Evolutionary conservation across 1,284 basidiomycete species (phyloP).

Genomic region (Ustilago lituana): DNA sequence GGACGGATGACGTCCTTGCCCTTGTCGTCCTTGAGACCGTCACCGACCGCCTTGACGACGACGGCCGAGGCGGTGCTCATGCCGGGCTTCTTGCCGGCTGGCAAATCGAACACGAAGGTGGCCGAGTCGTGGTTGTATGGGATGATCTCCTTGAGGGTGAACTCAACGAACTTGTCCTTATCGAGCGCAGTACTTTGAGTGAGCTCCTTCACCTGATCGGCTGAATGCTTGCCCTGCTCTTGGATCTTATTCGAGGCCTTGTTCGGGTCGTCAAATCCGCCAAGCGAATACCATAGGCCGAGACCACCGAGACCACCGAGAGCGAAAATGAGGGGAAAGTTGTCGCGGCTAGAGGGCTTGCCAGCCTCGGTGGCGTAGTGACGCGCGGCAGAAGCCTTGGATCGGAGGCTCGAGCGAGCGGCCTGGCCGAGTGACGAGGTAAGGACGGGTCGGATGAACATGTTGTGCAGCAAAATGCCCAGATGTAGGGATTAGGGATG

Average conservation of each 20-base stretch:
- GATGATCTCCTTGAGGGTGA: constrained; percentile 83
- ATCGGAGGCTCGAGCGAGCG: constrained; percentile 44
- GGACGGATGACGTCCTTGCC: constrained; percentile 86
- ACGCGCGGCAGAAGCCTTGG: constrained; percentile 37
- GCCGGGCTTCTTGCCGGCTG: constrained; percentile 80
- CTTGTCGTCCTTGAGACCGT: constrained; percentile 74
- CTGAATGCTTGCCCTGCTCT: constrained; percentile 43
- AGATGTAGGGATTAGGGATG: too few species aligned
- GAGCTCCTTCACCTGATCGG: constrained; percentile 32
- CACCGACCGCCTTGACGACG: constrained; percentile 70
- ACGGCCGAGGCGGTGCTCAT: constrained; percentile 76
- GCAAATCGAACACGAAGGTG: constrained; percentile 86
- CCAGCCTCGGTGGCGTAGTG: constrained; percentile 48
- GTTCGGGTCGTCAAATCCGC: constrained; percentile 58
- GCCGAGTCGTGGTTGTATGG: constrained; percentile 93
- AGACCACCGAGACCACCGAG: constrained; percentile 63
- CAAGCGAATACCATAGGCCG: constrained; percentile 61
- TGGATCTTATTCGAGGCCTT: constrained; percentile 49
- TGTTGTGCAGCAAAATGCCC: constrained; percentile 3
- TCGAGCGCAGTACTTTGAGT: constrained; percentile 48
- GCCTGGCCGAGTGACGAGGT: constrained; percentile 46
- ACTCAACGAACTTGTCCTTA: constrained; percentile 77
- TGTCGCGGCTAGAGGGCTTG: constrained; percentile 50
- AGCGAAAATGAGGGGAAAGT: constrained; percentile 57
- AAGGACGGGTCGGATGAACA: constrained; percentile 52